A percentile compares a stretch with the other conserved stretches of the same genome.
phyloP scores from a whole-genome alignment of 1,284 basidiomycete genomes.

The Apiotrichum montevideense region DNA sequence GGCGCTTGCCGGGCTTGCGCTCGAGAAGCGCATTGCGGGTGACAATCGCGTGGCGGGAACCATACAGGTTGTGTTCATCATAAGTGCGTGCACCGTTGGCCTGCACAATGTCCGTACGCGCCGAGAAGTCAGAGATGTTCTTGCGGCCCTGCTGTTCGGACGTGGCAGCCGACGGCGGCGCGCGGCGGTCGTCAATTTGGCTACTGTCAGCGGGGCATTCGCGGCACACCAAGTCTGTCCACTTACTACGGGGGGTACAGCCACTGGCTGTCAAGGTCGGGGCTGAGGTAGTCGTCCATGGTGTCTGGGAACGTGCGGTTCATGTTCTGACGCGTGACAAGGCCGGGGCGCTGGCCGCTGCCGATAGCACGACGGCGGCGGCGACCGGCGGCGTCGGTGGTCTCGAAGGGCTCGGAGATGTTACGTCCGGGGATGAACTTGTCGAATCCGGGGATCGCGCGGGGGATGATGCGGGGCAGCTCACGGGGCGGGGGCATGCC shows the following conservation, averaged over 20 bases:
- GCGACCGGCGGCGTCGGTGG: background rate
- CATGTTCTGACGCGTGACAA: background rate
- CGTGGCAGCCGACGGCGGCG: constrained; percentile 16
- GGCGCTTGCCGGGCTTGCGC: constrained; percentile 56
- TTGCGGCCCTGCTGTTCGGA: constrained; percentile 15
- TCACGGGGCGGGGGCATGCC: constrained; percentile 14
- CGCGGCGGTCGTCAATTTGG: constrained; percentile 21
- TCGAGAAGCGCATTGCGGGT: constrained; percentile 59
- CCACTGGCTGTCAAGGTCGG: constrained; percentile 22
- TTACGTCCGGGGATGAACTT: constrained; percentile 17
- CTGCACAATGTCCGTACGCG: constrained; percentile 53
- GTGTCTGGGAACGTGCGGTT: constrained; percentile 1
- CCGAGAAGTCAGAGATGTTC: constrained; percentile 31
- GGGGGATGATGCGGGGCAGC: constrained; percentile 14
- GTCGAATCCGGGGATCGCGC: constrained; percentile 11
- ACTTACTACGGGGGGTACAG: constrained; percentile 26
- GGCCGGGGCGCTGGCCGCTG: background rate
- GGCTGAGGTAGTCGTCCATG: constrained; percentile 18
- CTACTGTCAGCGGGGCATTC: background rate
- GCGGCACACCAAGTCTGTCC: background rate
- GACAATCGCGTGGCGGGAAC: constrained; percentile 62
- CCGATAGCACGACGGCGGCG: background rate
- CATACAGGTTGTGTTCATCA: constrained; percentile 60
- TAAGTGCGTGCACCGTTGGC: constrained; percentile 61
- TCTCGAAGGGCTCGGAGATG: constrained; percentile 14